Evolutionary conservation across 352 stramenopile genomes (phyloP), one percentile per base, ranked within the genome.

Genomic region (Stramenopiles sp.): DNA sequence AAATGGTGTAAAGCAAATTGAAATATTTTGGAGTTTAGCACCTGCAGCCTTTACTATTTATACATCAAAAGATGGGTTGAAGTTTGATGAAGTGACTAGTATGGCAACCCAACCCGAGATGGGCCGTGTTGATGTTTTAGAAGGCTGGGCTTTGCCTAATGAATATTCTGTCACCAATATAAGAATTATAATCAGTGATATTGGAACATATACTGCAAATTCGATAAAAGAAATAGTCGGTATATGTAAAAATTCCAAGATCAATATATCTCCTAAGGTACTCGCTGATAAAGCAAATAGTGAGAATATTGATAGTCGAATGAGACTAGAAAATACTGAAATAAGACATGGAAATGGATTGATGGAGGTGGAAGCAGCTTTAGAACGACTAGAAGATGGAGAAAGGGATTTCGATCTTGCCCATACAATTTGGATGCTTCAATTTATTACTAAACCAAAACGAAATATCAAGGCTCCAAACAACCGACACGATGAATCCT

Each of bases 371-470:
- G 30, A 76, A 76, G 4, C 13, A 13, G 13, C 13, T 13, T 76
- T 76, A 20, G 13, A 13, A 4, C 65, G 13, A 13, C 7, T 76
- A 7, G 4, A 20, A 33, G 13, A 20, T 20, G 65, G 65, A 33
- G 31, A 33, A 33, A 4, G 65, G 13, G 13, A 76, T 13, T 33
- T 31, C 13, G 31, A 76, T 31, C 4, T 76, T 13, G 65, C 65
- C 4, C 65, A 76, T 33, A 76, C 31, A 33, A 33, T 76, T 13
- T 76, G 65, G 65, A 76, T 76, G 65, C 13, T 76, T 4, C 65
- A 76, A 31, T 76, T 13, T 33, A 76, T 76, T 13, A 76, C 30
- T 13, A 7, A 33, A 33, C 4, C 30, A 33, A 13, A 76, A 33
- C 13, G 13, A 13, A 4, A 53, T 13, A 13, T 13, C 13, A 53